These are phyloP conservation scores for Ulvella scutata DNA, from an alignment of 139 green algal species.

Conservation along the genomic window DNA sequence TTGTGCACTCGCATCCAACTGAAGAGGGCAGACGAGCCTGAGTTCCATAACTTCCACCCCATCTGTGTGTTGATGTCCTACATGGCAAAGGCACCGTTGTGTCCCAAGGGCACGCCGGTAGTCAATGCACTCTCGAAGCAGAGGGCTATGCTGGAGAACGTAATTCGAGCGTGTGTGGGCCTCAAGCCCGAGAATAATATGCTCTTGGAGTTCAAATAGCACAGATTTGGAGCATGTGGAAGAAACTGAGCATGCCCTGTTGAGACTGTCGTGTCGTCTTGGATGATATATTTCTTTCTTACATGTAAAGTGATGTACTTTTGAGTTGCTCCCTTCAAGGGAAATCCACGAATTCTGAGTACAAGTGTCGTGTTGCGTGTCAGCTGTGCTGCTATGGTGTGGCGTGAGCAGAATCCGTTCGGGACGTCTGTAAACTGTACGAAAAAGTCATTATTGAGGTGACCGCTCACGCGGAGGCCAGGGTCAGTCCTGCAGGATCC, in stretches of 20 bases:
- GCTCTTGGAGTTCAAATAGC: constrained; percentile 71
- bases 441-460: too few relatives aligned
- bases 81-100: constrained; percentile 82
- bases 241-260: neutral
- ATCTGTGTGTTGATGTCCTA: constrained; percentile 86
- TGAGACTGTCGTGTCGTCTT: neutral
- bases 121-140: constrained; percentile 95
- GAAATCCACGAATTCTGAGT: too few relatives aligned
- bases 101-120: constrained; percentile 63
- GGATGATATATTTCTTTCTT: neutral
- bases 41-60: constrained; percentile 77
- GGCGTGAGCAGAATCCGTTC: too few relatives aligned
- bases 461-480: too few relatives aligned
- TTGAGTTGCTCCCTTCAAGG: too few relatives aligned
- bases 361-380: too few relatives aligned
- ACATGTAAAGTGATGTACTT: too few relatives aligned
- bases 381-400: too few relatives aligned
- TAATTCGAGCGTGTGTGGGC: constrained; percentile 88
- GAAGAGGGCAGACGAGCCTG: constrained; percentile 44
- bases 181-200: constrained; percentile 95
- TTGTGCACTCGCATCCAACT: constrained; percentile 82
- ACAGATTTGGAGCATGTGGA: neutral
- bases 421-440: too few relatives aligned
- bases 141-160: constrained; percentile 95
- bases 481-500: too few relatives aligned